Percentiles rank a stretch among this genome's conserved stretches.
phyloP scores from a whole-genome alignment of 306 rosid genomes.

The Hippophae gyantsensis region DNA sequence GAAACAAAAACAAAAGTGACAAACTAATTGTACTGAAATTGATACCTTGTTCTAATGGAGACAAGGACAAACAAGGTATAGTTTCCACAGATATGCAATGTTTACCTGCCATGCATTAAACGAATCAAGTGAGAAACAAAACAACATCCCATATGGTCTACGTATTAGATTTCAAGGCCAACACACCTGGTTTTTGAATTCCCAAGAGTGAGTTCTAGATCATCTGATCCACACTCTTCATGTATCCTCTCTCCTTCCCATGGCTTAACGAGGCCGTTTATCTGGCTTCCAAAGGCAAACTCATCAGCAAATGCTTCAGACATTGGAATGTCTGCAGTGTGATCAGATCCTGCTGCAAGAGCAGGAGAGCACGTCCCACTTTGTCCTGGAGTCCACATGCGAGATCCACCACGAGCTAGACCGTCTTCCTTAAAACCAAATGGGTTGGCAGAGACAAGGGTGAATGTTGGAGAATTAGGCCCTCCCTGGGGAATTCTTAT shows the following conservation, averaged over 20 bases:
- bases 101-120: conserved; percentile 31
- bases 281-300: conserved; percentile 72
- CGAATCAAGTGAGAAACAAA: conserved; percentile 11
- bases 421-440: conserved; percentile 70
- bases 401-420: conserved; percentile 49
- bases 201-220: conserved; percentile 89
- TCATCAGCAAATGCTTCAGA: conserved; percentile 62
- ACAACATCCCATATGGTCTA: background rate
- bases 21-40: conserved; percentile 26
- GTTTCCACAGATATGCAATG: conserved; percentile 3
- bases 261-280: conserved; percentile 58
- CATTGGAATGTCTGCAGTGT: conserved; percentile 72
- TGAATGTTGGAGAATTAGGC: conserved; percentile 72
- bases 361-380: conserved; percentile 93
- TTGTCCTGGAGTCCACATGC: conserved; percentile 85
- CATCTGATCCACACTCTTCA: conserved; percentile 70
- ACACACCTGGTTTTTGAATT: conserved; percentile 66
- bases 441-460: conserved; percentile 69
- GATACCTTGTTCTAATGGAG: conserved; percentile 1
- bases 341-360: conserved; percentile 62
- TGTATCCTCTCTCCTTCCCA: conserved; percentile 90
- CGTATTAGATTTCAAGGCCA: conserved; percentile 4
- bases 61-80: too few species aligned
- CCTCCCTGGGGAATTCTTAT: conserved; percentile 58
- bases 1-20: conserved; percentile 24